These are phyloP conservation scores for Zasmidium cellare DNA, from an alignment of 2,329 filamentous ascomycete species.

Conservation along the genomic window DNA sequence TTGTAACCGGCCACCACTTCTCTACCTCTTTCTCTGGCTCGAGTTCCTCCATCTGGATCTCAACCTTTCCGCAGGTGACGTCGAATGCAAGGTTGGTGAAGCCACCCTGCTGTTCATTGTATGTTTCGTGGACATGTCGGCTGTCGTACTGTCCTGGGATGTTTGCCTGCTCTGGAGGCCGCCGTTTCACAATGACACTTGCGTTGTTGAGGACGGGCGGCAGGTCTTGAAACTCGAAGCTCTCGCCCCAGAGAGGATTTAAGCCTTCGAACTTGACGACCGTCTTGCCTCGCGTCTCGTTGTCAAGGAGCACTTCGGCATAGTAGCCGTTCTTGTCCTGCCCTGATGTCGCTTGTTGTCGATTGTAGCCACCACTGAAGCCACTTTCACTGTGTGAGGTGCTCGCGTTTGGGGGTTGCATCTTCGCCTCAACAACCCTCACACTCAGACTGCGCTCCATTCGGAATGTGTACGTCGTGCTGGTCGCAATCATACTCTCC, in stretches of 20 bases:
- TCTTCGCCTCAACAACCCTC: conserved; percentile 62
- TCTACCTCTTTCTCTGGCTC: conserved; percentile 77
- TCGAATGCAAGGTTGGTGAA: conserved; percentile 51
- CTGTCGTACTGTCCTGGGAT: conserved; percentile 36
- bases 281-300: conserved; percentile 75
- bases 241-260: conserved; percentile 80
- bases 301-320: conserved; percentile 76
- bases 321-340: conserved; percentile 65
- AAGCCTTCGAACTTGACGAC: conserved; percentile 69
- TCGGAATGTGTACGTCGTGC: conserved; percentile 62
- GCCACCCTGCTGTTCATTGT: conserved; percentile 38
- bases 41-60: conserved; percentile 76
- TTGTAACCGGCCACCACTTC: conserved; percentile 79
- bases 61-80: conserved; percentile 67
- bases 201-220: conserved; percentile 68
- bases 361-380: conserved; percentile 26
- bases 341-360: conserved; percentile 10
- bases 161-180: conserved; percentile 38
- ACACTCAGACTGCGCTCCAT: conserved; percentile 63
- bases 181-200: conserved; percentile 69
- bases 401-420: conserved; percentile 40
- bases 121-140: conserved; percentile 39
- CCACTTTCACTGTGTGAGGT: conserved; percentile 14
- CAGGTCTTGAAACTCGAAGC: conserved; percentile 74
- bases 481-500: conserved; percentile 30